A percentile compares a stretch with the other conserved stretches of the same genome.
These are phyloP conservation scores for Zymoseptoria passerinii DNA, from an alignment of 2,329 filamentous ascomycete genomes.

Conservation along the genomic window DNA sequence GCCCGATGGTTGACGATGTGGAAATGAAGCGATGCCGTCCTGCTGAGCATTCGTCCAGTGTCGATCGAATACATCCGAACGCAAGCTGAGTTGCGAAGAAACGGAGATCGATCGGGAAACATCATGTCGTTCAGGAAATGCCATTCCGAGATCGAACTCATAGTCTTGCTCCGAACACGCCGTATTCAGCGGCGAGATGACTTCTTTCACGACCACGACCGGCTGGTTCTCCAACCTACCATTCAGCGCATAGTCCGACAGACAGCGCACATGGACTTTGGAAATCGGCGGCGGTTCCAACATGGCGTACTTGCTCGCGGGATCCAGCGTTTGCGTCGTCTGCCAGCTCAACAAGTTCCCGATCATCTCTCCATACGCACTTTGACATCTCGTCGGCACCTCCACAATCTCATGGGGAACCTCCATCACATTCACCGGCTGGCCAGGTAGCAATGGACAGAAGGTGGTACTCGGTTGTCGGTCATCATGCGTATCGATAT, in stretches of 20 bases:
- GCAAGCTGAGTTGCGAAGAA: conserved; percentile 3
- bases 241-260: conserved; percentile 25
- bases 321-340: conserved; percentile 22
- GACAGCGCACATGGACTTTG: conserved; percentile 23
- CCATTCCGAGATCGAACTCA: neutral
- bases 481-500: conserved; percentile 67
- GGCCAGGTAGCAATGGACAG: conserved; percentile 82
- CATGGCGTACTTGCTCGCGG: conserved; percentile 20
- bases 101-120: conserved; percentile 7
- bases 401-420: conserved; percentile 57
- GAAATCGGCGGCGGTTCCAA: conserved; percentile 25
- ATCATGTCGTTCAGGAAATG: neutral
- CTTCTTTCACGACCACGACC: conserved; percentile 5
- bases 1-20: conserved; percentile 5
- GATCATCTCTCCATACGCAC: conserved; percentile 23
- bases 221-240: conserved; percentile 18
- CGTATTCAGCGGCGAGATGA: conserved; percentile 6
- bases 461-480: conserved; percentile 63
- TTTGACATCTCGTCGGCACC: conserved; percentile 21
- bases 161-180: neutral
- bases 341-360: conserved; percentile 15
- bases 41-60: neutral
- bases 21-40: neutral
- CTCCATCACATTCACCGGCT: conserved; percentile 74
- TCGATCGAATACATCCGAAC: neutral